A percentile compares a stretch with the other conserved stretches of the same genome.
Conservation (phyloP, 345 rosid species). For the Salix suchowensis region DNA sequence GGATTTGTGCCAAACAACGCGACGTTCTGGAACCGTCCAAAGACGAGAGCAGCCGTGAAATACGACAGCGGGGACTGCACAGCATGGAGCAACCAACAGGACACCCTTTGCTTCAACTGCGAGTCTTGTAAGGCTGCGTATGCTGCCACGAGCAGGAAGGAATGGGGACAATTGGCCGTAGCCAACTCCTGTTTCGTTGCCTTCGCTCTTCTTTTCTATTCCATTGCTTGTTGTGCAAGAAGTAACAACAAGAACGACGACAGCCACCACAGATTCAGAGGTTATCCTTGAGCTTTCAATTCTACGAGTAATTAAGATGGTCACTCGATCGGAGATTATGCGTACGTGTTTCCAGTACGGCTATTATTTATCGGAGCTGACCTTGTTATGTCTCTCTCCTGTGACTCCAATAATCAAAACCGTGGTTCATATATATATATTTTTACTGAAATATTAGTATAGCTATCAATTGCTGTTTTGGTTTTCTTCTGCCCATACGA, state of each 20-base stretch:
- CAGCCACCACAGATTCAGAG: neutral
- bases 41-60: neutral
- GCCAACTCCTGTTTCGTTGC: neutral
- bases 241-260: neutral
- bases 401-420: too few species aligned
- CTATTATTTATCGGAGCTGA: too few species aligned
- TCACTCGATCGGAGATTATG: too few species aligned
- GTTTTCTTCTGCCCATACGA: too few species aligned
- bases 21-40: slow-evolving; percentile 8
- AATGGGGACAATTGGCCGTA: slow-evolving; percentile 9
- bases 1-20: slow-evolving; percentile 14
- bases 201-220: neutral
- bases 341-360: too few species aligned
- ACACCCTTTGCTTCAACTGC: slow-evolving; percentile 21
- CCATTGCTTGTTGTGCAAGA: slow-evolving; percentile 28
- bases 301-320: too few species aligned
- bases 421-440: too few species aligned
- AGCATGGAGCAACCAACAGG: slow-evolving; percentile 20
- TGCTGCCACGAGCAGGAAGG: neutral
- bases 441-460: too few species aligned
- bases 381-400: too few species aligned
- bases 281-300: neutral
- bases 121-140: slow-evolving; percentile 15
- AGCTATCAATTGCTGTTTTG: too few species aligned
- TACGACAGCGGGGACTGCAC: slow-evolving; percentile 8